A percentile compares a stretch with the other conserved stretches of the same genome.
phyloP scores from a whole-genome alignment of 1,284 basidiomycete species.

The Agaricales sp. region DNA sequence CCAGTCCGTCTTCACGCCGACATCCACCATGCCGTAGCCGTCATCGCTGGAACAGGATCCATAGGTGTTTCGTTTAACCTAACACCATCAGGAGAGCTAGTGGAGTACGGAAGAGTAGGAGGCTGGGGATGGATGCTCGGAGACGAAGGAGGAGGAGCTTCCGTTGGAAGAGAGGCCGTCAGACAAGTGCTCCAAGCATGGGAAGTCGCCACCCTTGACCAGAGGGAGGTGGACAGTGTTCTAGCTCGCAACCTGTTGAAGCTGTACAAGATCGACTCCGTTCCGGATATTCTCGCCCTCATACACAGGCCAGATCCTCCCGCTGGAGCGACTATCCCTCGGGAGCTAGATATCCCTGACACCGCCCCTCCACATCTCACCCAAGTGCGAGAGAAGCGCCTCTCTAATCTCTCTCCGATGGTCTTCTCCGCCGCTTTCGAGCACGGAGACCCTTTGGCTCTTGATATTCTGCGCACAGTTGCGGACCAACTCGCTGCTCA shows the following conservation, averaged over 20 bases:
- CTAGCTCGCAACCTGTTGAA: slow-evolving; percentile 37
- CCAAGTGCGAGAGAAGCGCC: slow-evolving; percentile 54
- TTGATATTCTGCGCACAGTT: slow-evolving; percentile 41
- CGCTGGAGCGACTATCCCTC: slow-evolving; percentile 10
- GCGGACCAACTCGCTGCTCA: slow-evolving; percentile 49
- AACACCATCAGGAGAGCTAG: slow-evolving; percentile 23
- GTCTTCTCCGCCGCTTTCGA: slow-evolving; percentile 66
- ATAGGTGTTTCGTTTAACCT: slow-evolving; percentile 55
- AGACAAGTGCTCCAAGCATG: slow-evolving; percentile 50
- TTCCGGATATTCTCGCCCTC: slow-evolving; percentile 50
- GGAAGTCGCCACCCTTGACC: slow-evolving; percentile 40
- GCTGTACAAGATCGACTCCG: slow-evolving; percentile 42
- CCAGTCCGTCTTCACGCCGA: slow-evolving; percentile 51
- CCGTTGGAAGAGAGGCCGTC: slow-evolving; percentile 63
- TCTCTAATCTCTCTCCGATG: slow-evolving; percentile 61
- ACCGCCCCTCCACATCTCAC: slow-evolving; percentile 23
- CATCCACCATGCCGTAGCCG: slow-evolving; percentile 49
- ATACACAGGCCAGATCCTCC: slow-evolving; percentile 48
- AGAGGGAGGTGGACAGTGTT: slow-evolving; percentile 19
- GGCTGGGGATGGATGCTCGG: slow-evolving; percentile 81
- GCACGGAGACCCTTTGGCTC: slow-evolving; percentile 46
- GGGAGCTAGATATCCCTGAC: slow-evolving; percentile 2
- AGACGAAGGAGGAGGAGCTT: slow-evolving; percentile 71
- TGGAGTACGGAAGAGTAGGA: slow-evolving; percentile 58
- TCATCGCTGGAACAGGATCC: slow-evolving; percentile 65